Percentiles rank a stretch among this genome's conserved stretches.
Evolutionary conservation across 2,329 filamentous ascomycete genomes (phyloP).

Genomic region (Sporothrix protearum): DNA sequence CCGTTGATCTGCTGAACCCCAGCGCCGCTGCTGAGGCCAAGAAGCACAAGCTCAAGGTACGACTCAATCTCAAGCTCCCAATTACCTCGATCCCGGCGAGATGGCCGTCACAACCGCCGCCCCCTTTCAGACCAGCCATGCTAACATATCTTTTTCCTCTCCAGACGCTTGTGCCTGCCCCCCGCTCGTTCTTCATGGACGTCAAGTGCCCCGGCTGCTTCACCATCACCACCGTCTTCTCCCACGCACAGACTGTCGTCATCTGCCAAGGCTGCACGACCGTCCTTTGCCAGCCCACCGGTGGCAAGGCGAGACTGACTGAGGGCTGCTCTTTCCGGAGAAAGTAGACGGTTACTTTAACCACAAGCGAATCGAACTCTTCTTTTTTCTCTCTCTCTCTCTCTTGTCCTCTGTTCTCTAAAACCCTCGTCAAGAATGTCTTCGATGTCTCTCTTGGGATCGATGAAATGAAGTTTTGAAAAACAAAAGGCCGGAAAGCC

Average conservation of each 20-base stretch:
- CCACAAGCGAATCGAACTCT: slow-evolving; percentile 10
- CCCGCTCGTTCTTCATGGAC: slow-evolving; percentile 99
- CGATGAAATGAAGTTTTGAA: slow-evolving; percentile 1
- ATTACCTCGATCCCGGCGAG: neutral
- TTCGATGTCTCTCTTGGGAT: neutral
- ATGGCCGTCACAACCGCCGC: too few relatives aligned
- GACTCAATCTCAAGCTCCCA: neutral
- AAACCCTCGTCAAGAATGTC: slow-evolving; percentile 16
- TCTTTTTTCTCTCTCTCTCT: neutral
- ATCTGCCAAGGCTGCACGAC: slow-evolving; percentile 99
- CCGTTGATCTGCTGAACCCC: slow-evolving; percentile 99
- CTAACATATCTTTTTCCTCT: slow-evolving; percentile 25
- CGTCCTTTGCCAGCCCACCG: slow-evolving; percentile 98
- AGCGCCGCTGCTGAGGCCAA: slow-evolving; percentile 94
- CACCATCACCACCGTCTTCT: slow-evolving; percentile 99
- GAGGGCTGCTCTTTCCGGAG: slow-evolving; percentile 99
- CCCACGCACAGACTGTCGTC: slow-evolving; percentile 99
- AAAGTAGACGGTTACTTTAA: slow-evolving; percentile 68
- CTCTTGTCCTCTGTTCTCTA: slow-evolving; percentile 9
- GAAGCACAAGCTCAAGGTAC: slow-evolving; percentile 99
- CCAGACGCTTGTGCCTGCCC: slow-evolving; percentile 87
- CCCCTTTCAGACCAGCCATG: neutral
- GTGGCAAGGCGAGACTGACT: slow-evolving; percentile 97
- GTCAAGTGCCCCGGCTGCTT: slow-evolving; percentile 99
- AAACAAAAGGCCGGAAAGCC: neutral